Evolutionary conservation across 768 basidiomycete species (phyloP), one percentile per base, ranked within the genome.

Genomic region (Phylloporus sp.): DNA sequence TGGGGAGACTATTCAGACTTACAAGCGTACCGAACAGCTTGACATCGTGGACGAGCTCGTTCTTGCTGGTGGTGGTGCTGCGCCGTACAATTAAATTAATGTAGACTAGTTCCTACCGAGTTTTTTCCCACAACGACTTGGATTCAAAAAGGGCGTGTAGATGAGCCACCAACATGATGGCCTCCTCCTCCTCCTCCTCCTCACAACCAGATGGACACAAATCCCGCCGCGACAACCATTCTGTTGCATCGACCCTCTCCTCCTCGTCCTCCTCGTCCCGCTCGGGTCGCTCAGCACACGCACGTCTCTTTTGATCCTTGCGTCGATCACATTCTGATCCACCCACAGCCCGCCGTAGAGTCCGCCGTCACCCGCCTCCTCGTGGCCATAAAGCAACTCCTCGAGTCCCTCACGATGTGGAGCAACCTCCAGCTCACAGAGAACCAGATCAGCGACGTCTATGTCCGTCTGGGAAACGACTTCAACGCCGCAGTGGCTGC

Each of bases 401-500:
- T 99, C 32, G 94, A 97, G 66, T 79, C 88, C 2, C 77, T 97
- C 49, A 91, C 89, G 6, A 73, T 80, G 72, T 97, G 93, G 93
- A 90, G 88, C 68, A 76, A 76, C 52, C 70, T 80, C 54, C 77
- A 82, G 60, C 78, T 88, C 60, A 76, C 82, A 50, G 93, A 95
- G 65, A 72, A 70, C 38, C 77, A 89, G 59, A 93, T 99, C 65
- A 97, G 94, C 77, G 92, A 97, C 69, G 90, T 97, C 48, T 99
- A 99, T 70, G 97, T 99, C 48, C 82, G 85, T 49, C 77, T 99
- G 22, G 97, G 97, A 22, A 97, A 98, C 70, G 95, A 97, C 66
- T 98, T 99, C 76, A 97, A 97, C 65, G 81, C 83, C 15, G 94
- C 94, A 10, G 91, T 95, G 34, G 81, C 86, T 47, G 92, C 94